These are phyloP conservation scores for Yarrowia sp. DNA, from an alignment of 805 yeast species.

Conservation along the genomic window DNA sequence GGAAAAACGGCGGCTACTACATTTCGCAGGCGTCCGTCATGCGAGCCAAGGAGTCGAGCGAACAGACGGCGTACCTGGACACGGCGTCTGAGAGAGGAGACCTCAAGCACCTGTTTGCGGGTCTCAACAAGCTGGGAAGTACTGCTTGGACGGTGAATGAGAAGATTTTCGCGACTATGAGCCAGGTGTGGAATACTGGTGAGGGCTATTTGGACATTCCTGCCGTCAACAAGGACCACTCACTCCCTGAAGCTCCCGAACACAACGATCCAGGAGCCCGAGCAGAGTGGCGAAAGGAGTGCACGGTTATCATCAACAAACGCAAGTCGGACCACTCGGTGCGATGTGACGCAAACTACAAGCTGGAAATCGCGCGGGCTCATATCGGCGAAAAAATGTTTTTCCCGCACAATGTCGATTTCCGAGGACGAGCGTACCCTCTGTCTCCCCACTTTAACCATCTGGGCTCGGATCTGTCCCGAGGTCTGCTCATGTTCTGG, in stretches of 20 bases:
- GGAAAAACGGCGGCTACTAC: slow-evolving; percentile 85
- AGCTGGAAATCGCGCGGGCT: slow-evolving; percentile 93
- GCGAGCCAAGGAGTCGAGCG: slow-evolving; percentile 84
- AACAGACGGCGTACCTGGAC: slow-evolving; percentile 84
- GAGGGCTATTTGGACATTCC: slow-evolving; percentile 72
- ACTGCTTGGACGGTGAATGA: slow-evolving; percentile 94
- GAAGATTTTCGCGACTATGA: slow-evolving; percentile 68
- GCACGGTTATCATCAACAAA: slow-evolving; percentile 64
- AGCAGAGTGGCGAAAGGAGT: slow-evolving; percentile 69
- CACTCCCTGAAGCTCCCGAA: slow-evolving; percentile 59
- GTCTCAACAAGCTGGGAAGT: slow-evolving; percentile 82
- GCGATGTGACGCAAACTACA: slow-evolving; percentile 93
- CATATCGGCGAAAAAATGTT: slow-evolving; percentile 69
- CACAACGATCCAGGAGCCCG: slow-evolving; percentile 76
- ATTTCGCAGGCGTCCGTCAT: slow-evolving; percentile 69
- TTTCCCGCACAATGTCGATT: slow-evolving; percentile 70
- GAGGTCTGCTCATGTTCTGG: slow-evolving; percentile 67
- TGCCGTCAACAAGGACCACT: slow-evolving; percentile 54
- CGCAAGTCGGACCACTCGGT: slow-evolving; percentile 77
- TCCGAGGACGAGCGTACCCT: slow-evolving; percentile 71
- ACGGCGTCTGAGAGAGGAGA: slow-evolving; percentile 79
- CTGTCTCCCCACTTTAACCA: slow-evolving; percentile 69
- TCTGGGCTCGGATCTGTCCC: slow-evolving; percentile 65
- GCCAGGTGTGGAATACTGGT: slow-evolving; percentile 88
- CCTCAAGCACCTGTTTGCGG: slow-evolving; percentile 72